Base-by-base conservation (phyloP, 805 yeast genomes). In the Kodamaea laetipori region DNA sequence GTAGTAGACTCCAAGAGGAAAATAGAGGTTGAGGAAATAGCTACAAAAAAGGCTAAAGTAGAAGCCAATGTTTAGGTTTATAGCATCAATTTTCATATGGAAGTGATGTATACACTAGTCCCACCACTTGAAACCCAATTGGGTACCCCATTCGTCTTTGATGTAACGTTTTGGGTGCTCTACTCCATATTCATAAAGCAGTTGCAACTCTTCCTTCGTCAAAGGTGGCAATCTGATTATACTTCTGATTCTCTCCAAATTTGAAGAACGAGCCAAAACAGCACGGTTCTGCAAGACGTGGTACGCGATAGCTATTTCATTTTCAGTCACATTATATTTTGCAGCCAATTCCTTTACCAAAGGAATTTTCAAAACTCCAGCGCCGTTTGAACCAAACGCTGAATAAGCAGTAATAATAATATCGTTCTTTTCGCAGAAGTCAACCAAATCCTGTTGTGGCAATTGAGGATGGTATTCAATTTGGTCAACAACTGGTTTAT, bases 181-280 rank as follows among this genome's bases (percentile, higher is more conserved):
- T 2, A 26, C 47, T 13, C 73, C 72, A 26, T 62, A 41, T 28
- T 56, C 39, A 53, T 49, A 61, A 77, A 49, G 60, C 56, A 44
- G 41, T 0, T 44, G 45, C 24, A 74, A 48, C 8, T 76, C 80
- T 7, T 64, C 67, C 19, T 57, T 45, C 2, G 71, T 56, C 31
- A 76, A 52, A 2, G 59, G 55, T 4, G 77, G 73, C 26, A 60
- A 52, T 32, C 57, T 47, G 13, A 61, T 57, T n/a, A 65, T 71
- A 9, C 55, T 52, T 47, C 61, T 67, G 40, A 87, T 76, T 59
- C 95, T 78, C 17, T 73, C 74, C n/a, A 77, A 69, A 40, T 84
- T 86, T 11, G 81, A 71, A 0, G 95, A 82, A 66, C 90, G 79
- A 35, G 94, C 89, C 37, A 86, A 63, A 1, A 76, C 81, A 7